These are phyloP conservation scores for Trichosanthes truncata DNA, from an alignment of 306 rosid genomes.

Conservation along the genomic window DNA sequence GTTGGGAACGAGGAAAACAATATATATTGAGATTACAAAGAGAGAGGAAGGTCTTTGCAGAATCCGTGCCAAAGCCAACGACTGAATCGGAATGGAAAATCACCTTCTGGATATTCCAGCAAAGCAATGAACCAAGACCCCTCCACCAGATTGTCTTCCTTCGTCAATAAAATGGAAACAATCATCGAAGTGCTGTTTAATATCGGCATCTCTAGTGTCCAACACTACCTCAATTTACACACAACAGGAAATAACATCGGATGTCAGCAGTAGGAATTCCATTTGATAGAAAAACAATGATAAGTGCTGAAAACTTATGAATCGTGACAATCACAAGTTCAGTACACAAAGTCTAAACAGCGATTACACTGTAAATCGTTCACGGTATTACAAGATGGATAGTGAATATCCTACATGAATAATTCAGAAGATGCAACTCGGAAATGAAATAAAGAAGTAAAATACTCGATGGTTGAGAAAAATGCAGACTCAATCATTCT, in stretches of 20 bases:
- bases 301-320: background rate
- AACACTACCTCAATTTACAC: constrained; percentile 47
- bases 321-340: background rate
- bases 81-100: constrained; percentile 1
- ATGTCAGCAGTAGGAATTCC: background rate
- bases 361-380: background rate
- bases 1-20: background rate
- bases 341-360: background rate
- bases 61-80: background rate
- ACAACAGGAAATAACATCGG: constrained; percentile 12
- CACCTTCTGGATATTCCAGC: constrained; percentile 91
- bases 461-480: background rate
- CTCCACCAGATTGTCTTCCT: constrained; percentile 53
- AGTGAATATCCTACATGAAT: background rate
- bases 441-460: background rate
- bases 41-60: background rate
- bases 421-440: background rate
- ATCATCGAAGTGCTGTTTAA: constrained; percentile 53
- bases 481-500: background rate
- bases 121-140: constrained; percentile 76
- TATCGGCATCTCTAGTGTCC: constrained; percentile 38
- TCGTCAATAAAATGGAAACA: constrained; percentile 67
- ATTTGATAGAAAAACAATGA: background rate
- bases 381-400: background rate
- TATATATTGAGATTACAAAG: background rate